Conservation (phyloP, 1,139 yeast genomes). For the Trichomonascaceae sp. region DNA sequence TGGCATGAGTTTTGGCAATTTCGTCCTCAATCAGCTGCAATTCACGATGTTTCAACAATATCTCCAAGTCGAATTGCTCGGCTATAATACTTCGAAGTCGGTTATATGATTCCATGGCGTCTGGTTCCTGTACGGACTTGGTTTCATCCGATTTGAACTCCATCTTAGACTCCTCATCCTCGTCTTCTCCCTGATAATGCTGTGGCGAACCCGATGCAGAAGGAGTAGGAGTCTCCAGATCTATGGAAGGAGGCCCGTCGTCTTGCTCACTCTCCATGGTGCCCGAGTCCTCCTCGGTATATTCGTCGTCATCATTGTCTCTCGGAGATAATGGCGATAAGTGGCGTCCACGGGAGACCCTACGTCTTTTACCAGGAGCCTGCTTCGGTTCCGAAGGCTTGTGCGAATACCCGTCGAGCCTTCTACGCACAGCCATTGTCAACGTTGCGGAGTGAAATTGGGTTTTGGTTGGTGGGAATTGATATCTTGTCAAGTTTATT, state of each 20-base stretch:
- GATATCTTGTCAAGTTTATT: not conserved
- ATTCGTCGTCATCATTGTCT: constrained; percentile 3
- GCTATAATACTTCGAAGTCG: constrained; percentile 23
- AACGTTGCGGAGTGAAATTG: not conserved
- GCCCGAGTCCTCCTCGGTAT: not conserved
- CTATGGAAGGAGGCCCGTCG: constrained; percentile 8
- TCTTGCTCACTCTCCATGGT: not conserved
- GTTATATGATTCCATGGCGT: not conserved
- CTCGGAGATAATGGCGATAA: not conserved
- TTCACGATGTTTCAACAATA: constrained; percentile 64
- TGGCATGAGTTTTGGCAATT: constrained; percentile 57
- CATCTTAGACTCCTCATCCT: constrained; percentile 2
- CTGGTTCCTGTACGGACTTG: not conserved
- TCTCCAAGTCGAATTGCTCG: constrained; percentile 61
- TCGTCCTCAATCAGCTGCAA: constrained; percentile 54
- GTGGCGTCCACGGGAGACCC: not conserved
- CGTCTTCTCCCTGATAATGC: not conserved
- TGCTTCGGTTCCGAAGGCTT: not conserved
- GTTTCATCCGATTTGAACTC: not conserved
- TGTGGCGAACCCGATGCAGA: constrained; percentile 11
- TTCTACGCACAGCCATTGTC: constrained; percentile 6
- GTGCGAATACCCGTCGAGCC: not conserved
- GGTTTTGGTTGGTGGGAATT: not conserved
- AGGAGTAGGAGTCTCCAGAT: constrained; percentile 13
- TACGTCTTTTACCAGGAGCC: not conserved